Base-by-base conservation (phyloP, 169 alveolate species). In the Plasmodium falciparum region DNA sequence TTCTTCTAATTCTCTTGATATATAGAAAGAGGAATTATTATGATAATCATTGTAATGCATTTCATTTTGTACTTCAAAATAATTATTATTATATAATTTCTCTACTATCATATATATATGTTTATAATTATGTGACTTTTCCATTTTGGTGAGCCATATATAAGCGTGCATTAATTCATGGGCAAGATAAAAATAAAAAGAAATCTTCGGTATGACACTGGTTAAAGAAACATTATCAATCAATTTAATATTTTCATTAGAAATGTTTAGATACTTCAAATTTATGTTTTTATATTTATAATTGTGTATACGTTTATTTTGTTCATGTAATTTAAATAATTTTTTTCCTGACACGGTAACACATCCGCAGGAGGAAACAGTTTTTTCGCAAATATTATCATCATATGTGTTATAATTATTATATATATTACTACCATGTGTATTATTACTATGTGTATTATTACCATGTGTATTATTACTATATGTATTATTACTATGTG, bases 161-260 rank as follows among this genome's bases (percentile, higher is more conserved):
- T 74, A 74, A n/a, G 74, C 29, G 8, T 74, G 88, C 88, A 74
- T 74, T n/a, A 74, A 49, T 50, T 74, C 88, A 58, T 74, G 88
- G 12, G 73, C 59, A n/a, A 74, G 59, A 49, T 58, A 74, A 39
- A 74, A 74, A 33, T 8, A 74, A 13, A 74, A 61, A n/a, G 88
- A 74, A 5, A 74, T 61, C 12, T 74, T 66, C 17, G 88, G 88
- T 49, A 74, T 7, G n/a, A 56, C 59, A 15, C 62, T 43, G 8
- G 73, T 63, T 74, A 74, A 43, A 17, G 88, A 74, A 20, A 74
- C 8, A 58, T 74, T 71, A n/a, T 74, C 88, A 5, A 74, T 66
- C 22, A 74, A 45, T 61, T 74, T 56, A 49, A 74, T 59, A 24
- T 58, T 65, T 9, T 74, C 88, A 4, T 74, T 74, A 59, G 17